These are phyloP conservation scores for Calonectria henricotiae DNA, from an alignment of 2,329 filamentous ascomycete species.

Conservation along the genomic window DNA sequence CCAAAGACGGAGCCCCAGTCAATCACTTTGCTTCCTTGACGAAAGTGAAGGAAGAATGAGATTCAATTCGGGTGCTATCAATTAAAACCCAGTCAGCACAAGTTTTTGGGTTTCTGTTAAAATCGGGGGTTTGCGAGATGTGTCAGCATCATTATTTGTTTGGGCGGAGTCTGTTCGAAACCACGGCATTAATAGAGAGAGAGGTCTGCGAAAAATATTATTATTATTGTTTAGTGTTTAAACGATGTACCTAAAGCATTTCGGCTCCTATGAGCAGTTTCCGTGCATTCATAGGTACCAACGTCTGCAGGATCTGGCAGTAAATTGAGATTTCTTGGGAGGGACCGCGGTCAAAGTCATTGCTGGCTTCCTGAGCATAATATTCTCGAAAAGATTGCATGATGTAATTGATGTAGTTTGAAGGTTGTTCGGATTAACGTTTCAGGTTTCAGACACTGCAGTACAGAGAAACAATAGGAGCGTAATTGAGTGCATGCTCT, in stretches of 20 bases:
- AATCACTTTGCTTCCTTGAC: not conserved
- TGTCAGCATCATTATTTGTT: constrained; percentile 8
- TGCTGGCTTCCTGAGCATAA: too few species aligned
- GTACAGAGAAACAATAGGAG: too few species aligned
- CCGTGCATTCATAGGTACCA: too few species aligned
- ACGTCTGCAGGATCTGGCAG: too few species aligned
- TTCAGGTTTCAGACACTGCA: too few species aligned
- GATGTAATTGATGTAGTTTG: too few species aligned
- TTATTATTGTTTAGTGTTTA: not conserved
- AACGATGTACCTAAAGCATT: not conserved
- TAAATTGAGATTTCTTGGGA: too few species aligned
- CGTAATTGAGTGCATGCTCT: too few species aligned
- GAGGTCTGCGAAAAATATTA: constrained; percentile 17
- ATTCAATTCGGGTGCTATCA: not conserved
- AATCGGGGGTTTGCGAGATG: not conserved
- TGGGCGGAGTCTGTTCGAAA: not conserved
- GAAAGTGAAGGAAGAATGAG: not conserved
- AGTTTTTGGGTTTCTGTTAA: not conserved
- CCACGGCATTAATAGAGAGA: constrained; percentile 13
- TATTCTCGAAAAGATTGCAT: too few species aligned
- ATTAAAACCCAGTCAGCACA: not conserved
- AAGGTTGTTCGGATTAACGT: too few species aligned
- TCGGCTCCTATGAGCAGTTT: too few species aligned
- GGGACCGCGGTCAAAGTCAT: too few species aligned
- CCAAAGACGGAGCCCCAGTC: not conserved